Conservation (phyloP, 352 stramenopile genomes). For the Pythium inflatum region DNA sequence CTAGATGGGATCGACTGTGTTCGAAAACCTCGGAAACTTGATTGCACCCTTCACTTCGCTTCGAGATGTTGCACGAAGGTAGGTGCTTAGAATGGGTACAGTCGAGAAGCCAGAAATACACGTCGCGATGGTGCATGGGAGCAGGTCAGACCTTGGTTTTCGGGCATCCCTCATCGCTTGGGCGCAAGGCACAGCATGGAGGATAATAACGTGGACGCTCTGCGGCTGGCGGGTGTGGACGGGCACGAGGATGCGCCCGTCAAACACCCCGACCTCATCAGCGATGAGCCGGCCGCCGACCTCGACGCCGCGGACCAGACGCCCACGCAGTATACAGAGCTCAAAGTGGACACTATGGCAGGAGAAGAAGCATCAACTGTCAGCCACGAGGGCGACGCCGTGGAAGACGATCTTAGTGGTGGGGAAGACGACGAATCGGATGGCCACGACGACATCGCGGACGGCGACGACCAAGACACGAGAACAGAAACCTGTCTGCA, state of each 20-base stretch:
- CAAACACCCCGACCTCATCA: background rate
- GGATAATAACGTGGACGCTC: slow-evolving; percentile 19
- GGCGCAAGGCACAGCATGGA: background rate
- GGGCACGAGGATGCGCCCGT: background rate
- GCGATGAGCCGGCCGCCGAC: background rate
- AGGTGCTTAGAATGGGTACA: slow-evolving; percentile 22
- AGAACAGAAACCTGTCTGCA: slow-evolving; percentile 2
- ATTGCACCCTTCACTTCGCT: background rate
- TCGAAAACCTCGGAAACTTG: slow-evolving; percentile 18
- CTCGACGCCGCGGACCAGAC: no score
- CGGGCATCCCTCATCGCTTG: background rate
- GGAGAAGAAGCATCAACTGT: background rate
- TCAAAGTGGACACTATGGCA: background rate
- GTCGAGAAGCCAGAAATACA: background rate
- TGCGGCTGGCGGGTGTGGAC: background rate
- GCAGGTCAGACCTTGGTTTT: background rate
- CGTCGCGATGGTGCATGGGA: background rate
- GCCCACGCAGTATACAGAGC: no score
- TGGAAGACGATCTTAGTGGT: background rate
- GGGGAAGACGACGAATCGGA: slow-evolving; percentile 1
- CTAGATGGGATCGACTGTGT: no score
- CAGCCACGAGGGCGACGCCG: background rate
- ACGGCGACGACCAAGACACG: slow-evolving; percentile 6
- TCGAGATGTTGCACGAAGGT: slow-evolving; percentile 10
- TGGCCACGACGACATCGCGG: background rate